These are phyloP conservation scores for Panaeolus cyanescens DNA, from an alignment of 768 basidiomycete genomes.

Conservation along the genomic window DNA sequence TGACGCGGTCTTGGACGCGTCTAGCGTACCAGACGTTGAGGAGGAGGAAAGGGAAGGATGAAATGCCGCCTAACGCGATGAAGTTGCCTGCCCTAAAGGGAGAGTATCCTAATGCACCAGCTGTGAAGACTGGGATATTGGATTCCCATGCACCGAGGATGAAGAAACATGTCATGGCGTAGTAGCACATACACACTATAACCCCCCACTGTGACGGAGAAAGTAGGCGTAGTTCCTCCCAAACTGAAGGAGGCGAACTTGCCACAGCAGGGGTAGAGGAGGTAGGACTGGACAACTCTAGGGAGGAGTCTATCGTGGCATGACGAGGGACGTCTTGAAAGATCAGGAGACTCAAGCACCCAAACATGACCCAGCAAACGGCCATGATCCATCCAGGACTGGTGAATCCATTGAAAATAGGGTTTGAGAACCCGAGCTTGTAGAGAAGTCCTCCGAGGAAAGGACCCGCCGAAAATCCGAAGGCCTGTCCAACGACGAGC, in stretches of 20 bases:
- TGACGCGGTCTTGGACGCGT: conserved; percentile 60
- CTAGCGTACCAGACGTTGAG: conserved; percentile 57
- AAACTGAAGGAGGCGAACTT: conserved; percentile 1
- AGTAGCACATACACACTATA: conserved; percentile 68
- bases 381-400: conserved; percentile 72
- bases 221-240: conserved; percentile 9
- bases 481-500: conserved; percentile 62
- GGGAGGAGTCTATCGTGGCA: conserved; percentile 21
- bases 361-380: conserved; percentile 51
- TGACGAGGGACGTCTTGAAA: conserved; percentile 40
- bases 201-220: conserved; percentile 45
- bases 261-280: conserved; percentile 1
- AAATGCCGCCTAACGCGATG: conserved; percentile 65
- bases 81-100: conserved; percentile 71
- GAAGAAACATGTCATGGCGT: conserved; percentile 70
- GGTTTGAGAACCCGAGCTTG: conserved; percentile 57
- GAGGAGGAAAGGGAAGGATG: conserved; percentile 68
- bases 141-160: conserved; percentile 71
- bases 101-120: conserved; percentile 49
- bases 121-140: conserved; percentile 65
- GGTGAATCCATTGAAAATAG: conserved; percentile 67
- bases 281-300: conserved; percentile 44
- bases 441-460: conserved; percentile 65
- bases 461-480: conserved; percentile 64
- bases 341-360: conserved; percentile 34